Evolutionary conservation across 1,284 basidiomycete genomes (phyloP).

Genomic region (Ceratobasidium papillatum): DNA sequence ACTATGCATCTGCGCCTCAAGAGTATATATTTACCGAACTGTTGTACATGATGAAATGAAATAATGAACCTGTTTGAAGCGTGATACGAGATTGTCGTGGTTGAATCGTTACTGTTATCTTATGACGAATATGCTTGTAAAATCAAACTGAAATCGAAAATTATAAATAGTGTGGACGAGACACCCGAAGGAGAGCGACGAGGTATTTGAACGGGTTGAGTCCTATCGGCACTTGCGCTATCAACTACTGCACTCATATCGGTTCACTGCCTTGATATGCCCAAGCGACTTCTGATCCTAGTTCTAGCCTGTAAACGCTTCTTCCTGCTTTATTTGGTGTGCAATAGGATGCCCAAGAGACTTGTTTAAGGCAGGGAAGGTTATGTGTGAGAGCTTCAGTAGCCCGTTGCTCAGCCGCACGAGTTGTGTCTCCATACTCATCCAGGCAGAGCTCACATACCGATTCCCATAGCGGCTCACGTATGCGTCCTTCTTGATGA

Average conservation of each 20-base stretch:
- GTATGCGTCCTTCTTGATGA: conserved; percentile 3
- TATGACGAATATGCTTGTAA: neutral
- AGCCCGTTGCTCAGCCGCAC: conserved; percentile 9
- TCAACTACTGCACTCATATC: neutral
- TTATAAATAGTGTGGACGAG: too few relatives aligned
- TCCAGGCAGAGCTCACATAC: neutral
- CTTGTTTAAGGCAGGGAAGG: neutral
- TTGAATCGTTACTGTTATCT: neutral
- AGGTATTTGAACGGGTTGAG: too few relatives aligned
- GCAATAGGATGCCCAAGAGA: conserved; percentile 28
- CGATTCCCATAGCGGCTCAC: neutral
- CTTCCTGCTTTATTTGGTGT: conserved; percentile 23
- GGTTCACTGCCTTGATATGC: neutral
- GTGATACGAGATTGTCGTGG: neutral
- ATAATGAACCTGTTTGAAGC: neutral
- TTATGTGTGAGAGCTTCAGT: neutral
- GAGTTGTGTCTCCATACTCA: neutral
- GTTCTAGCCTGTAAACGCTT: neutral
- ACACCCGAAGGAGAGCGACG: too few relatives aligned
- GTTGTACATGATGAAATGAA: too few relatives aligned
- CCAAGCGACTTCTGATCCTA: neutral
- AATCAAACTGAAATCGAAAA: neutral
- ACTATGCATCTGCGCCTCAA: too few relatives aligned
- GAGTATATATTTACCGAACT: too few relatives aligned
- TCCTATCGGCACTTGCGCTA: too few relatives aligned